These are phyloP conservation scores for Fusarium anguioides DNA, from an alignment of 2,329 filamentous ascomycete genomes.

Conservation along the genomic window DNA sequence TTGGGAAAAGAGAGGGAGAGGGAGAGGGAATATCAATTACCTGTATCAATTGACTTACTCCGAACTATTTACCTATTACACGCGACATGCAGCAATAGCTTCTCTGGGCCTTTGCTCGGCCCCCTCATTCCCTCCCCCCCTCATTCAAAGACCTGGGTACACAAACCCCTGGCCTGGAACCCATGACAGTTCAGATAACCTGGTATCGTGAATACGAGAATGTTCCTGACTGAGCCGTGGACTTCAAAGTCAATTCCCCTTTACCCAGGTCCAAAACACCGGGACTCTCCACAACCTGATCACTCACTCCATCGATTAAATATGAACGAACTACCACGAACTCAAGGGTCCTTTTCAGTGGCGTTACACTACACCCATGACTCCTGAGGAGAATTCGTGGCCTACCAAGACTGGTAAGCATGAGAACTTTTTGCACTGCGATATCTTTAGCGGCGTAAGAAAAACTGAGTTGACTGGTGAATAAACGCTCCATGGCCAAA, in stretches of 20 bases:
- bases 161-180: conserved; percentile 10
- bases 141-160: not conserved
- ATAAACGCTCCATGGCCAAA: not conserved
- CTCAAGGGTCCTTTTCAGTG: not conserved
- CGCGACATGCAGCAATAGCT: not conserved
- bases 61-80: not conserved
- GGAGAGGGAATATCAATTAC: not conserved
- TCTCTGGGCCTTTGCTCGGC: not conserved
- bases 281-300: conserved; percentile 8
- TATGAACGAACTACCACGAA: not conserved
- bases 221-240: conserved; percentile 24
- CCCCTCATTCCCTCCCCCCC: not conserved
- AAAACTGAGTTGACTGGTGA: not conserved
- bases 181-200: conserved; percentile 21
- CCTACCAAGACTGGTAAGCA: not conserved
- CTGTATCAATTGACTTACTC: not conserved
- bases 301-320: not conserved
- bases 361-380: conserved; percentile 16
- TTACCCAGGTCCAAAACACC: not conserved
- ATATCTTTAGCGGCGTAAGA: not conserved
- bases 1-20: not conserved
- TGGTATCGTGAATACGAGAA: conserved; percentile 30
- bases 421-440: not conserved
- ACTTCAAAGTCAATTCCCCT: conserved; percentile 7
- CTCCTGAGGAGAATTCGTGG: not conserved